A percentile compares a stretch with the other conserved stretches of the same genome.
phyloP scores from a whole-genome alignment of 2,329 filamentous ascomycete species.

The Alternaria metachromatica region DNA sequence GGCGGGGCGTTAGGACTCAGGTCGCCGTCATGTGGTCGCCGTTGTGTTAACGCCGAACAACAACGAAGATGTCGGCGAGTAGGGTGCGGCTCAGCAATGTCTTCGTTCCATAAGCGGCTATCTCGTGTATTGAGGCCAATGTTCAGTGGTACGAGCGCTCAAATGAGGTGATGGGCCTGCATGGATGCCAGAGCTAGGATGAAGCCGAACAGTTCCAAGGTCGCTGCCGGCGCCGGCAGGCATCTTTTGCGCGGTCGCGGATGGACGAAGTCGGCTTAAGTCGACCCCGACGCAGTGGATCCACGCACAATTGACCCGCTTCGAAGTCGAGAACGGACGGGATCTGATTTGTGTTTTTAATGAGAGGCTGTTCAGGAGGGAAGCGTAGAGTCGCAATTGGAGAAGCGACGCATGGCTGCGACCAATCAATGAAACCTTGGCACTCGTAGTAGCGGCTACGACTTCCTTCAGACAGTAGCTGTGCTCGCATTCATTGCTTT shows the following conservation, averaged over 20 bases:
- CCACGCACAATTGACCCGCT: constrained; percentile 2
- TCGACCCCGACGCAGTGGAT: not conserved
- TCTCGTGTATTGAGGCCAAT: not conserved
- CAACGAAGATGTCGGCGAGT: not conserved
- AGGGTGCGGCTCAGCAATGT: not conserved
- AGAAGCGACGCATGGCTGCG: not conserved
- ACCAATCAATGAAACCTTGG: not conserved
- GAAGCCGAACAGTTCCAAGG: not conserved
- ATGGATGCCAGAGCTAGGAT: not conserved
- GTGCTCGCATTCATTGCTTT: not conserved
- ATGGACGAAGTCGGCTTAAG: not conserved
- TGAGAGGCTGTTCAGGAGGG: not conserved
- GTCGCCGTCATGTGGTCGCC: not conserved
- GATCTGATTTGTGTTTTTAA: not conserved
- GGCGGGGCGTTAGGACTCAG: not conserved
- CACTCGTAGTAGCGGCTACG: not conserved
- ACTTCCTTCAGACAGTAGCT: not conserved
- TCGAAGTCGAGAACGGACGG: not conserved
- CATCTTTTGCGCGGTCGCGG: not conserved
- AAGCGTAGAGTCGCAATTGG: not conserved
- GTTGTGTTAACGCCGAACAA: not conserved
- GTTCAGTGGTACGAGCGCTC: not conserved
- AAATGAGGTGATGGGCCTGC: not conserved
- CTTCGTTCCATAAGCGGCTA: not conserved
- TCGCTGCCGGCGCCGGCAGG: not conserved